These are phyloP conservation scores for Aechmea fasciata DNA, from an alignment of 176 grass and related monocot species.

Conservation along the genomic window DNA sequence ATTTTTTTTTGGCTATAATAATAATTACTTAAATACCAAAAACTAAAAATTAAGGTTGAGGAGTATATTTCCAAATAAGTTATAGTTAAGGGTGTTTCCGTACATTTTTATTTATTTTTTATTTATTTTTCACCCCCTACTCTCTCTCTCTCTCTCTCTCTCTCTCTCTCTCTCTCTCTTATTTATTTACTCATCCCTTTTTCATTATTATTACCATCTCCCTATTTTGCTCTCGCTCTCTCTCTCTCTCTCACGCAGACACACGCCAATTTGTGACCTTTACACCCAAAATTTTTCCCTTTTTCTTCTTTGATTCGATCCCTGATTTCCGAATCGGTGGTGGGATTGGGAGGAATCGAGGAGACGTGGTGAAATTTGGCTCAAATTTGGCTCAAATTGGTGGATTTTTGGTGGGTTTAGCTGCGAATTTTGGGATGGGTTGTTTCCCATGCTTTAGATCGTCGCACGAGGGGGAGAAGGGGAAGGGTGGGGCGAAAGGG, in stretches of 20 bases:
- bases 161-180: no score
- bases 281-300: neutral
- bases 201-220: neutral
- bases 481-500: slow-evolving; percentile 17
- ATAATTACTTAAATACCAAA: no score
- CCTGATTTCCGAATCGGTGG: neutral
- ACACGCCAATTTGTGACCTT: neutral
- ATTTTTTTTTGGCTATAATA: no score
- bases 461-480: slow-evolving; percentile 28
- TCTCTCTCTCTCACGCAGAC: neutral
- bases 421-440: slow-evolving; percentile 39
- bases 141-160: no score
- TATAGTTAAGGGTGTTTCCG: no score
- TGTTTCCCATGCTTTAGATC: slow-evolving; percentile 85
- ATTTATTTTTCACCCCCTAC: no score
- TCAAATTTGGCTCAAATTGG: neutral
- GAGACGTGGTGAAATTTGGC: neutral
- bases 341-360: neutral
- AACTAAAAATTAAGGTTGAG: no score
- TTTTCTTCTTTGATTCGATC: neutral
- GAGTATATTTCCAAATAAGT: no score
- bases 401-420: neutral
- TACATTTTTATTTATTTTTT: no score
- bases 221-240: neutral
- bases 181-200: no score